Evolutionary conservation across 345 rosid species (phyloP), one percentile per base, ranked within the genome.

Genomic region (Anacardium occidentale): DNA sequence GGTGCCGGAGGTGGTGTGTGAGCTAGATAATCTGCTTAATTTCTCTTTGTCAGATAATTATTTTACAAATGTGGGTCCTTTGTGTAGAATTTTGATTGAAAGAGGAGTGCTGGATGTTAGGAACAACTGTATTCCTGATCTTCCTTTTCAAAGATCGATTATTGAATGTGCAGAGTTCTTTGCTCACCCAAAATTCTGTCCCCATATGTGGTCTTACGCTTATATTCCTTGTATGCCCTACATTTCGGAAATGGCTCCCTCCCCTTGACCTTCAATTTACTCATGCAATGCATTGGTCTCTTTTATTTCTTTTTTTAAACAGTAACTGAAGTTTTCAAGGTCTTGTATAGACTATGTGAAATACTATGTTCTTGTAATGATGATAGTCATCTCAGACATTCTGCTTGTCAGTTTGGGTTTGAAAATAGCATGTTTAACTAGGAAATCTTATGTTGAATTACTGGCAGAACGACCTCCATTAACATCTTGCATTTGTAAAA

Each of bases 71-170:
- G 83, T 85, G 24, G 97, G 98, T 24, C 93, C 97, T 2, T 48
- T 68, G 64, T 94, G 98, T 74, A 73, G 84, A 70, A 21, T n/a
- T 40, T 70, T 89, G 75, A 74, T 91, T 3, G 77, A 75, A 29
- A 87, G 68, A 71, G 94, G 93, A 32, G 81, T 86, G 52, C 81
- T 94, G 76, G 90, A 91, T 73, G 75, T 89, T 14, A 78, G 84
- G 57, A 89, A 86, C 74, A 94, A 94, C 44, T 94, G 98, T 69
- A 81, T 91, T 75, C 94, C 89, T 56, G 89, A 56, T 61, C 85
- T 89, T 26, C 96, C 96, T 24, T 84, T 77, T 24, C 97, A 94
- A 64, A 87, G 90, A 84, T 78, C 97, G 1, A 24, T 84, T 6
- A 40, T 17, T 2, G 91, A 91, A 52, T 90, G 98, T 71, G 86